Percentiles rank a stretch among this genome's conserved stretches.
phyloP scores from a whole-genome alignment of 2,329 filamentous ascomycete species.

The Gaeumannomyces sp. region DNA sequence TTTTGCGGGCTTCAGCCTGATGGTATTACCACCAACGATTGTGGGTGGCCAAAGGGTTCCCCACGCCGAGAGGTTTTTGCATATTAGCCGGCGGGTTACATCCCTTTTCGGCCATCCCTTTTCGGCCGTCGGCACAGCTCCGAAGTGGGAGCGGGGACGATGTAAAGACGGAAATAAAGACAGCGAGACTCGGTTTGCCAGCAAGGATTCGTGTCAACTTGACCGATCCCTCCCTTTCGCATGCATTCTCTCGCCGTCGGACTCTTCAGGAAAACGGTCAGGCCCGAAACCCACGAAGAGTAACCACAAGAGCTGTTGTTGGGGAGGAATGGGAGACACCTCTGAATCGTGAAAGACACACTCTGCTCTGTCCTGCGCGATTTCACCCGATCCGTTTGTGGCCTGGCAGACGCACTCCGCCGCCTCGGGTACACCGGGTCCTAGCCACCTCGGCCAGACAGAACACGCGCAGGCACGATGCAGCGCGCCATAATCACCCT shows the following conservation, averaged over 20 bases:
- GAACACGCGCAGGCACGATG: background rate
- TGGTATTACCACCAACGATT: too few species aligned
- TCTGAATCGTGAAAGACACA: background rate
- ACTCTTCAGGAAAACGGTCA: background rate
- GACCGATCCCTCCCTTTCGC: background rate
- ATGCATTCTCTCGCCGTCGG: background rate
- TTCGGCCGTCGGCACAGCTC: background rate
- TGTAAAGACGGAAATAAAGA: background rate
- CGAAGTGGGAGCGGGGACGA: background rate
- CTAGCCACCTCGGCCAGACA: background rate
- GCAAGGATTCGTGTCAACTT: background rate
- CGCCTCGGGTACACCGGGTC: background rate
- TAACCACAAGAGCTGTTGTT: too few species aligned
- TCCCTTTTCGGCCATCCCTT: background rate
- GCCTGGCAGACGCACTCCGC: too few species aligned
- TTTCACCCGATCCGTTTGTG: too few species aligned
- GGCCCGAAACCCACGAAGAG: background rate
- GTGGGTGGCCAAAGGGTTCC: background rate
- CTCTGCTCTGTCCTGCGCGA: background rate
- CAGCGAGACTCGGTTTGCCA: background rate
- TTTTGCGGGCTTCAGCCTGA: background rate
- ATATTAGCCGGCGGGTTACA: conserved; percentile 1
- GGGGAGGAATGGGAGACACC: background rate
- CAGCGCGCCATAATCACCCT: background rate
- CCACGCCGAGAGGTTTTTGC: background rate